Conservation (phyloP, 2,329 filamentous ascomycete genomes). For the Xylaria sp. region DNA sequence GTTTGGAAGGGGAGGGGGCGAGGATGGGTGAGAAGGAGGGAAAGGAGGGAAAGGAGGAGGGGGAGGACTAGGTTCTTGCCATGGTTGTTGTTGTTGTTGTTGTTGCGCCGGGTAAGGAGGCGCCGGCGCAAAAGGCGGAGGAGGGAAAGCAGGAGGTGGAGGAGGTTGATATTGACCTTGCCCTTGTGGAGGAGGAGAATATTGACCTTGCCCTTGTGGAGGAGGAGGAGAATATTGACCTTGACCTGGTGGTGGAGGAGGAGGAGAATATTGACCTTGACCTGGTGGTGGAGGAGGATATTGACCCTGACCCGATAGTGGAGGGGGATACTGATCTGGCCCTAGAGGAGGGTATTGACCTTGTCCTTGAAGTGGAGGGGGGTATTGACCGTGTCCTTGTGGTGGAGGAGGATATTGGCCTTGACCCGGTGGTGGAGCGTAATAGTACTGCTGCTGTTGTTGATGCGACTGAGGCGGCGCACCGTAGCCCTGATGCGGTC, state of each 20-base stretch:
- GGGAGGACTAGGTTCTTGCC: not conserved
- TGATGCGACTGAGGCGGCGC: constrained; percentile 7
- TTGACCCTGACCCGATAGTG: constrained; percentile 14
- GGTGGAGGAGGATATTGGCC: constrained; percentile 17
- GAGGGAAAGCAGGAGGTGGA: not conserved
- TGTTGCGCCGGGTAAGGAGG: too few relatives aligned
- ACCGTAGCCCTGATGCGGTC: constrained; percentile 19
- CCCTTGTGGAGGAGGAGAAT: constrained; percentile 1
- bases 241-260: constrained; percentile 3
- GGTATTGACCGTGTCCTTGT: constrained; percentile 14
- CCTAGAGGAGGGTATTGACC: constrained; percentile 12
- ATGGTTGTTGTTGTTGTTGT: too few relatives aligned
- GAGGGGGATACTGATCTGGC: constrained; percentile 6
- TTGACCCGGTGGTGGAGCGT: constrained; percentile 16
- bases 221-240: constrained; percentile 1
- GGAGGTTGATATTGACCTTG: not conserved
- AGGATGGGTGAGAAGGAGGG: not conserved
- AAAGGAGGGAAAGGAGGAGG: constrained; percentile 4
- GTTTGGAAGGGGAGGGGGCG: constrained; percentile 16
- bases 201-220: not conserved
- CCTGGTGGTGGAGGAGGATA: constrained; percentile 10
- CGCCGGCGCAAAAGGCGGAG: too few relatives aligned
- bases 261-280: constrained; percentile 14
- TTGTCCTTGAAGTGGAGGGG: constrained; percentile 10
- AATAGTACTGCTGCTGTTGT: constrained; percentile 20